Evolutionary conservation across 2,329 filamentous ascomycete genomes (phyloP).

Genomic region (Fusarium citri): DNA sequence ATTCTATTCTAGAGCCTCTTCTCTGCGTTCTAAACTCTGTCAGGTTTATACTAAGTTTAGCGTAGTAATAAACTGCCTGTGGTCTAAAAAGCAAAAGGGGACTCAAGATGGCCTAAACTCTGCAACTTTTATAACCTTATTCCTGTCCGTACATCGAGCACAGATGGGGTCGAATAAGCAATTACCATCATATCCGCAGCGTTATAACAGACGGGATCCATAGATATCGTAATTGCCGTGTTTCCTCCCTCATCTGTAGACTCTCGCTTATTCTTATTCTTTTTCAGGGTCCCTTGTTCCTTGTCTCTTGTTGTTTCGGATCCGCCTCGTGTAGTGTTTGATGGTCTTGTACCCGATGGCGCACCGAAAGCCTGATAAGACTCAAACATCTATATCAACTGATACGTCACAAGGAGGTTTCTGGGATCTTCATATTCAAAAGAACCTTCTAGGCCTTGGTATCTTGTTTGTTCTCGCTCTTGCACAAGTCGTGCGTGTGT

Average conservation of each 20-base stretch:
- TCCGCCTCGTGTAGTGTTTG: slow-evolving; percentile 35
- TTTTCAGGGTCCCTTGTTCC: slow-evolving; percentile 6
- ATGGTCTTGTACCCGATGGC: slow-evolving; percentile 18
- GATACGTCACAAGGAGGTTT: not conserved
- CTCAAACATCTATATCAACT: slow-evolving; percentile 17
- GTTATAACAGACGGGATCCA: not conserved
- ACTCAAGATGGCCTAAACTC: not conserved
- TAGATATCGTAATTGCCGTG: slow-evolving; percentile 3
- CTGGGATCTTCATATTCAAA: not conserved
- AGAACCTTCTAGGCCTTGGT: slow-evolving; percentile 27
- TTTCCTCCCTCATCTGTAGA: slow-evolving; percentile 10
- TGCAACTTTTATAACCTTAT: not conserved
- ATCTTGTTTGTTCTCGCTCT: slow-evolving; percentile 27
- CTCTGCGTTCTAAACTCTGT: not conserved
- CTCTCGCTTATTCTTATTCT: slow-evolving; percentile 9
- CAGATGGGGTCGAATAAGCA: slow-evolving; percentile 3
- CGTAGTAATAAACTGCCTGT: not conserved
- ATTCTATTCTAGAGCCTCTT: not conserved
- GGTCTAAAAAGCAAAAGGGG: not conserved
- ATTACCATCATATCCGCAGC: not conserved
- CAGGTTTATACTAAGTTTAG: not conserved
- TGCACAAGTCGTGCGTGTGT: slow-evolving; percentile 23
- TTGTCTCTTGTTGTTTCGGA: slow-evolving; percentile 29
- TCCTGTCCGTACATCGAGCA: not conserved
- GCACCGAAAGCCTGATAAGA: slow-evolving; percentile 21